Base-by-base conservation (phyloP, 129 eudicot species). In the Gnaphalium uliginosum region DNA sequence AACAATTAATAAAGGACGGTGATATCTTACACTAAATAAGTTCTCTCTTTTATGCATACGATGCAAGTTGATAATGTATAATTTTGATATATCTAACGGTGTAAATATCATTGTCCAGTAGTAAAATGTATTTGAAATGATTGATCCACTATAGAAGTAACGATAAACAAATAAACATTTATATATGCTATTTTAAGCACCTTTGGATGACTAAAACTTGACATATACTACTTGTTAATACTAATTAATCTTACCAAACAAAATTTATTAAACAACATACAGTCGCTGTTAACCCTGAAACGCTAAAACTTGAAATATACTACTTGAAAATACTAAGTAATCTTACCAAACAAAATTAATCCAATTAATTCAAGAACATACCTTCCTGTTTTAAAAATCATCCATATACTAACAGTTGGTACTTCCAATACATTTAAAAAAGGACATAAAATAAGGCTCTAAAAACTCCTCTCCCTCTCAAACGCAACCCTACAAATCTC, bases 401-500 rank as follows among this genome's bases (percentile, higher is more conserved):
- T 76, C 24, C 27, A 23, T 14, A 56, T 35, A 56, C 33, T 51
- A 72, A 46, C 66, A 72, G 30, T 69, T 59, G 61, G 58, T 39
- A 37, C 78, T 46, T 62, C 30, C 61, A 43, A 63, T 11, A 43
- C 48, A 48, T 64, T 24, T 27, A 63, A 75, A 75, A 64, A 46
- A 18, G 15, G 24, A 79, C 9, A 8, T 72, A 14, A 35, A 19
- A 58, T 43, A n/a, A 13, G 26, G 57, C 14, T 41, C 18, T 17
- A 27, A 74, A 61, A 43, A 23, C 71, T 64, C 43, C 51, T 24
- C 56, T 60, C 63, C 25, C 81, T 41, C 73, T 65, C 68, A 27
- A 73, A 57, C 79, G 73, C 70, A 80, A 80, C 79, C 79, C 79
- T 73, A 80, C 83, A 80, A 80, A 73, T 80, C 75, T 80, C 69